Percentiles rank a stretch among this genome's conserved stretches.
These are phyloP conservation scores for Wickerhamiella sorbophila DNA, from an alignment of 805 yeast species.

Conservation along the genomic window DNA sequence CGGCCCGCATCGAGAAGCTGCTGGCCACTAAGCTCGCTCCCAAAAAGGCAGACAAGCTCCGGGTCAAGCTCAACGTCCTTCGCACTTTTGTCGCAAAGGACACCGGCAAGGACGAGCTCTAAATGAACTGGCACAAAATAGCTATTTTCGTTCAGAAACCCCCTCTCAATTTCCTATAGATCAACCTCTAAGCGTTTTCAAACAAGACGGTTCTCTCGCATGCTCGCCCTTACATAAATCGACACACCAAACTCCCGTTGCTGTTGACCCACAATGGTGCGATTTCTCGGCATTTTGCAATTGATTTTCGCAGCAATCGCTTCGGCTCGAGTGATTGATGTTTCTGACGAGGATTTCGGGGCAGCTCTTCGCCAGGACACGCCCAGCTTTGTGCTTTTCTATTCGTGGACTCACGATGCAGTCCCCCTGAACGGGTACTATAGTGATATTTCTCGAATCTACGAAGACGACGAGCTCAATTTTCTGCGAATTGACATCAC, in stretches of 20 bases:
- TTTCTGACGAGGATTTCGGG: neutral
- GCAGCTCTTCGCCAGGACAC: neutral
- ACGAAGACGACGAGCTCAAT: slow-evolving; percentile 27
- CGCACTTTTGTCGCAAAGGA: slow-evolving; percentile 19
- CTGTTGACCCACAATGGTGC: too few species aligned
- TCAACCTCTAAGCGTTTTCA: too few species aligned
- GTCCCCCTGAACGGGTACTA: neutral
- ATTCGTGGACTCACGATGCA: neutral
- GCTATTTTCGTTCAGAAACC: too few species aligned
- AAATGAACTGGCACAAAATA: too few species aligned
- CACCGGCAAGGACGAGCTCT: neutral
- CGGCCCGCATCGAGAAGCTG: slow-evolving; percentile 32
- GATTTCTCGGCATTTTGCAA: too few species aligned
- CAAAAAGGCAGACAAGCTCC: slow-evolving; percentile 37
- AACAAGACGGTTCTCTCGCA: too few species aligned
- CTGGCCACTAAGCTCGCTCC: slow-evolving; percentile 27
- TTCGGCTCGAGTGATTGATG: neutral
- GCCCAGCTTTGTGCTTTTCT: neutral
- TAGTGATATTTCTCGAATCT: neutral
- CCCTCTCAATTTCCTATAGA: too few species aligned
- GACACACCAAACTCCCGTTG: too few species aligned
- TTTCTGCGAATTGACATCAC: slow-evolving; percentile 49
- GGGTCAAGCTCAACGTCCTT: slow-evolving; percentile 39
- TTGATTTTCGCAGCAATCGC: too few species aligned
- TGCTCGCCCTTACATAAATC: too few species aligned